Percentiles rank a stretch among this genome's conserved stretches.
Evolutionary conservation across 495 filamentous ascomycete genomes (phyloP).

Genomic region (Aspergillus olivimuriae): DNA sequence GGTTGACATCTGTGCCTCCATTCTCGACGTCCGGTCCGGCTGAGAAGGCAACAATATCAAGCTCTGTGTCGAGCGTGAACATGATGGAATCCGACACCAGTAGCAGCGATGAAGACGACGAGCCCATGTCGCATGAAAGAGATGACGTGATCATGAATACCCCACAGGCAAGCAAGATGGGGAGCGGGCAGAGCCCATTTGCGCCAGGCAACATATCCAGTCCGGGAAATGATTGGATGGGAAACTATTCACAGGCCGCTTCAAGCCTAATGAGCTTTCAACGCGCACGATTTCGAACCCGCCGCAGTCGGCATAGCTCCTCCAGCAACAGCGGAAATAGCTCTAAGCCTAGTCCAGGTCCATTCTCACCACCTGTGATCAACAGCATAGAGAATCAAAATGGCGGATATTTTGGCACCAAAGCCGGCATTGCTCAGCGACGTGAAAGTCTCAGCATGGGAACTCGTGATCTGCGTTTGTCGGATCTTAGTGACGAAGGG

Average conservation of each 20-base stretch:
- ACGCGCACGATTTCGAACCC: constrained; percentile 50
- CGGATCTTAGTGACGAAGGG: constrained; percentile 78
- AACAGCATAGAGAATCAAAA: constrained; percentile 52
- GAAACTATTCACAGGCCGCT: constrained; percentile 57
- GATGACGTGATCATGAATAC: constrained; percentile 67
- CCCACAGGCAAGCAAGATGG: constrained; percentile 41
- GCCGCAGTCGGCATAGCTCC: constrained; percentile 57
- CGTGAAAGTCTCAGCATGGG: constrained; percentile 82
- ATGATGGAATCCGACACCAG: constrained; percentile 76
- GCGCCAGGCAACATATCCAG: constrained; percentile 35
- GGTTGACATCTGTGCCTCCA: constrained; percentile 32
- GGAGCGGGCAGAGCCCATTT: constrained; percentile 41
- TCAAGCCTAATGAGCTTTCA: constrained; percentile 73
- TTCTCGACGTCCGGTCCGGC: constrained; percentile 39
- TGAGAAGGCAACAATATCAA: constrained; percentile 72
- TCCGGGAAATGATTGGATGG: constrained; percentile 53
- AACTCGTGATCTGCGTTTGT: constrained; percentile 79
- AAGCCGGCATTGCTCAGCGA: constrained; percentile 48
- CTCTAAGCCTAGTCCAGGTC: constrained; percentile 60
- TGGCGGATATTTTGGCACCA: constrained; percentile 40
- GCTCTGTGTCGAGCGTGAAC: constrained; percentile 77
- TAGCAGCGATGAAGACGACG: constrained; percentile 66
- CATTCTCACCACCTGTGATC: constrained; percentile 57
- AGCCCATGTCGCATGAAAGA: constrained; percentile 72
- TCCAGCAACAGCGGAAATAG: constrained; percentile 66